Base-by-base conservation (phyloP, 2,329 filamentous ascomycete genomes). In the Curvularia hawaiiensis region DNA sequence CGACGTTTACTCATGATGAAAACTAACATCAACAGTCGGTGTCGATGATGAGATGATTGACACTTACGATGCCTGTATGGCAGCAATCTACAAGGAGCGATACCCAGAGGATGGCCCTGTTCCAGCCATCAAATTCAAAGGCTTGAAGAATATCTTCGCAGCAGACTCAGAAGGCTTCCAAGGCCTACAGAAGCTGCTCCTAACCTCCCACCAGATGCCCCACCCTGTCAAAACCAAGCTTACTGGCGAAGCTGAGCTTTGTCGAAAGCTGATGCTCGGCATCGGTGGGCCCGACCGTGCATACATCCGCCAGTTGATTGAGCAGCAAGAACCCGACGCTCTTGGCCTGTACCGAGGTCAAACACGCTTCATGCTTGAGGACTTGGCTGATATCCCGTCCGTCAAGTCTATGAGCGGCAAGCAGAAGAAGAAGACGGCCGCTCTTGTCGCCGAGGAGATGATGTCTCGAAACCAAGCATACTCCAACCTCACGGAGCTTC, bases 401-500 rank as follows among this genome's bases (percentile, higher is more conserved):
- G 63, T 72, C 33, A 66, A 67, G 52, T 58, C 69, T 1, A 44
- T 68, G 14, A 69, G 68, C 45, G 67, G 60, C 26, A 71, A 70
- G 49, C 70, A 76, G 58, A 67, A 68, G 58, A 78, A 77, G 62
- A 77, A 73, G 63, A 66, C 70, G 0, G 68, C 73, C 11, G 62
- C 69, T 28, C 67, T 65, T 24, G 71, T 77, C 7, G 73, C 76
- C 1, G 66, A 71, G 38, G 74, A 77, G 54, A 78, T 77, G 75
- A 73, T 77, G 28, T 68, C 69, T 20, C 72, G 79, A 8, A 82
- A 82, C 60, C 79, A 81, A 56, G 79, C 79, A 10, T 82, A 82
- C 57, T 81, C 79, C 3, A 81, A 81, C 49, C 70, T 82, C 14
- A 72, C 80, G n/a, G 78, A 81, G 66, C 63, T 80, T 3, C 61